These are phyloP conservation scores for Breviolum minutum DNA, from an alignment of 73 alveolate species.

Conservation along the genomic window DNA sequence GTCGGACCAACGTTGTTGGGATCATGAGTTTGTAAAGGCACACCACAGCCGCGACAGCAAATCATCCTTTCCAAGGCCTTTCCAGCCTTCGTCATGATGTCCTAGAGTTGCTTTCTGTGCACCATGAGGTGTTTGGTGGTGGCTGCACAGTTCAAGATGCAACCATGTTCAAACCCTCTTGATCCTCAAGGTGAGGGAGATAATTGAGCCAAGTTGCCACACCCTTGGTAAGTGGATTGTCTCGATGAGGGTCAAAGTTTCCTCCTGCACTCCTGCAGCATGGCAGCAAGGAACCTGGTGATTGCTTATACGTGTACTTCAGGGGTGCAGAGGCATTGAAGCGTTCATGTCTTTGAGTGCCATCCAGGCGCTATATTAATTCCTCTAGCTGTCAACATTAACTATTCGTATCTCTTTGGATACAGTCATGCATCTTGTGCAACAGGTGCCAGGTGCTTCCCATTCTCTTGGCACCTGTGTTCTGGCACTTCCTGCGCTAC, in stretches of 20 bases:
- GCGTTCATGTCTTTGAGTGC: too few species aligned
- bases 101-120: neutral
- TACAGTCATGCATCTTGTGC: too few species aligned
- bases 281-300: neutral
- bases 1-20: conserved; percentile 59
- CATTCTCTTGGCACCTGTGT: neutral
- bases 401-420: too few species aligned
- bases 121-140: neutral
- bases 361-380: too few species aligned
- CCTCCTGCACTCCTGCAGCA: neutral
- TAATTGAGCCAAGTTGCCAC: conserved; percentile 26
- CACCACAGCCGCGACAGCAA: conserved; percentile 92
- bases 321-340: too few species aligned
- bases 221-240: conserved; percentile 92
- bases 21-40: conserved; percentile 91
- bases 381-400: too few species aligned
- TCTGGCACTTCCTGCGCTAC: conserved; percentile 68
- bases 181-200: neutral
- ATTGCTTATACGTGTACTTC: neutral
- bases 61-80: conserved; percentile 3
- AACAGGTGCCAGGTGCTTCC: too few species aligned
- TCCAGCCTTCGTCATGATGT: conserved; percentile 32
- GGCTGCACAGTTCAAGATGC: neutral
- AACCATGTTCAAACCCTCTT: neutral
- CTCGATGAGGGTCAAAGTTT: conserved; percentile 63